These are phyloP conservation scores for Calcarisporium arbuscula DNA, from an alignment of 2,329 filamentous ascomycete species.

Conservation along the genomic window DNA sequence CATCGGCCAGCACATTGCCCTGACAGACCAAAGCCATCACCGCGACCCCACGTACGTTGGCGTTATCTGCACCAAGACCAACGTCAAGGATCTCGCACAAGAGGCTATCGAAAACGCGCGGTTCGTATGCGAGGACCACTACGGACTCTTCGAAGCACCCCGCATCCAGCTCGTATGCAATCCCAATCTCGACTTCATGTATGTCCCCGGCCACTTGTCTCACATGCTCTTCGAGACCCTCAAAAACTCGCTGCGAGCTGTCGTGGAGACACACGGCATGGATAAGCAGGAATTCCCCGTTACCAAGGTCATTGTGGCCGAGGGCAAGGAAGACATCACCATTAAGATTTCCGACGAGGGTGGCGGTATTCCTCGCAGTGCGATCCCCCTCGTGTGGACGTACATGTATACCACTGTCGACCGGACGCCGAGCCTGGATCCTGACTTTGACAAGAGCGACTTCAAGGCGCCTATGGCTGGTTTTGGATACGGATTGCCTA, in stretches of 20 bases:
- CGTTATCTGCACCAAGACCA: constrained; percentile 98
- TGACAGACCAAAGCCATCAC: constrained; percentile 87
- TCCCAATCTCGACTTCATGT: constrained; percentile 96
- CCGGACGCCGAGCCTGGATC: constrained; percentile 87
- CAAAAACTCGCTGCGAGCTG: constrained; percentile 95
- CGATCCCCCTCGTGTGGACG: constrained; percentile 98
- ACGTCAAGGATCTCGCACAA: constrained; percentile 87
- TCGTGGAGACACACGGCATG: constrained; percentile 90
- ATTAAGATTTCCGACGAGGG: constrained; percentile 98
- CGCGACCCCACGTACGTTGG: constrained; percentile 92
- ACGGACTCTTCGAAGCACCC: constrained; percentile 92
- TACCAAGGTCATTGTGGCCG: constrained; percentile 94
- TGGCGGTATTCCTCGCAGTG: constrained; percentile 85
- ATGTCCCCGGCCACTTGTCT: constrained; percentile 95
- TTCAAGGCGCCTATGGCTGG: constrained; percentile 99
- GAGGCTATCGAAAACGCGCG: constrained; percentile 98
- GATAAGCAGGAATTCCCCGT: constrained; percentile 95
- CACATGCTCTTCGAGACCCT: constrained; percentile 99
- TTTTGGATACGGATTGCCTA: constrained; percentile 95
- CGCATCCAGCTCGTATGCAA: constrained; percentile 96
- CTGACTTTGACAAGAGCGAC: constrained; percentile 97
- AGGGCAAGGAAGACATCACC: constrained; percentile 97
- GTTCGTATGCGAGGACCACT: constrained; percentile 99
- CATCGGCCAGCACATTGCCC: constrained; percentile 94
- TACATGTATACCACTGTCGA: constrained; percentile 99